Conservation (phyloP, 1,139 yeast genomes). For the Meyerozyma carpophila region DNA sequence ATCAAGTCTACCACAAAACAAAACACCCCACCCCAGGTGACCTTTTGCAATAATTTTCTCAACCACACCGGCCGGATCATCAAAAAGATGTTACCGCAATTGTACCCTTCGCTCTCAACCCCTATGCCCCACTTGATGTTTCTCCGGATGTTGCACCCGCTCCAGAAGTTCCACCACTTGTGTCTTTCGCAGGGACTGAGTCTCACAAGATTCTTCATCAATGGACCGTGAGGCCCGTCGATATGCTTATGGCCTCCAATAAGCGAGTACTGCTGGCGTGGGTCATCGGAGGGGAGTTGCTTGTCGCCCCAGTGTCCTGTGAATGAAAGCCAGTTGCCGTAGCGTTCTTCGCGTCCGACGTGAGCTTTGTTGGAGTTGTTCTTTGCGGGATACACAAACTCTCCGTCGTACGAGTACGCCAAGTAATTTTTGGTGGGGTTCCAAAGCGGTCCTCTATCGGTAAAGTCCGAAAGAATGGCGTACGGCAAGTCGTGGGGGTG, state of each 20-base stretch:
- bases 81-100: conserved; percentile 57
- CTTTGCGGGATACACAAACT: conserved; percentile 32
- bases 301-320: conserved; percentile 93
- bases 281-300: conserved; percentile 58
- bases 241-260: conserved; percentile 88
- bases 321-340: conserved; percentile 75
- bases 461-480: conserved; percentile 83
- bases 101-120: conserved; percentile 74
- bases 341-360: conserved; percentile 52
- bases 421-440: conserved; percentile 79
- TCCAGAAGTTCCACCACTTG: conserved; percentile 70
- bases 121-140: conserved; percentile 83
- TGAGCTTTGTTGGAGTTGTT: conserved; percentile 38
- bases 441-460: conserved; percentile 95
- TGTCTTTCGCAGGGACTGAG: conserved; percentile 71
- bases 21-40: conserved; percentile 69
- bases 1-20: conserved; percentile 58
- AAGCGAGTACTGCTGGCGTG: conserved; percentile 72
- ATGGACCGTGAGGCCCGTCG: conserved; percentile 90
- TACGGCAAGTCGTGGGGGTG: conserved; percentile 94
- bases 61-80: conserved; percentile 47
- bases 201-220: conserved; percentile 68
- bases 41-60: conserved; percentile 38
- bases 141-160: conserved; percentile 72
- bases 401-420: conserved; percentile 75